phyloP scores from a whole-genome alignment of 805 yeast genomes.

The Saccharomycopsis sp. region DNA sequence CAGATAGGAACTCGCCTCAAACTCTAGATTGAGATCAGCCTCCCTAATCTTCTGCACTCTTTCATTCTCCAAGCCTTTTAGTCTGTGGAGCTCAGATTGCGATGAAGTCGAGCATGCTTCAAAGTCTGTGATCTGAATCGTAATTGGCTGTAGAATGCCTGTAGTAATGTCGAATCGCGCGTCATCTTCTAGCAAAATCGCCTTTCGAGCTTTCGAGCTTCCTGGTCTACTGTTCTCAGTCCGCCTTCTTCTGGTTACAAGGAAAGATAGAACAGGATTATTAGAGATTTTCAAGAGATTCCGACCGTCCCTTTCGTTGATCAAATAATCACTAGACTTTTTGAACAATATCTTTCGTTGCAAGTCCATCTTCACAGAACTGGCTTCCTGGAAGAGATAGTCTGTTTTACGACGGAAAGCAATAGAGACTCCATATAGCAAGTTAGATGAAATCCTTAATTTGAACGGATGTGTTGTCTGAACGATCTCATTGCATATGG shows the following conservation, averaged over 20 bases:
- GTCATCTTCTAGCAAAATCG: conserved; percentile 31
- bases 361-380: conserved; percentile 3
- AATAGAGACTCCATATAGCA: conserved; percentile 41
- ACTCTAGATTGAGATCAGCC: neutral
- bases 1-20: neutral
- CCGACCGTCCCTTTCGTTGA: neutral
- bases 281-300: neutral
- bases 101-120: neutral
- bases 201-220: neutral
- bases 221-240: neutral
- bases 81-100: neutral
- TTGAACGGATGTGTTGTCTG: conserved; percentile 20
- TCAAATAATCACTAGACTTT: neutral
- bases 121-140: neutral
- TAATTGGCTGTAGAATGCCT: conserved; percentile 27
- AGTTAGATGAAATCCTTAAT: conserved; percentile 33
- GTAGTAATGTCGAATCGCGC: conserved; percentile 32
- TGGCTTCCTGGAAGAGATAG: conserved; percentile 31
- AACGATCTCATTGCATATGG: conserved; percentile 31
- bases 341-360: conserved; percentile 1
- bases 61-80: neutral
- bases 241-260: neutral
- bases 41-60: neutral
- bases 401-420: conserved; percentile 43
- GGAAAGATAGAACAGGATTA: neutral